Base-by-base conservation (phyloP, 306 rosid species). In the Oemleria cerasiformis region DNA sequence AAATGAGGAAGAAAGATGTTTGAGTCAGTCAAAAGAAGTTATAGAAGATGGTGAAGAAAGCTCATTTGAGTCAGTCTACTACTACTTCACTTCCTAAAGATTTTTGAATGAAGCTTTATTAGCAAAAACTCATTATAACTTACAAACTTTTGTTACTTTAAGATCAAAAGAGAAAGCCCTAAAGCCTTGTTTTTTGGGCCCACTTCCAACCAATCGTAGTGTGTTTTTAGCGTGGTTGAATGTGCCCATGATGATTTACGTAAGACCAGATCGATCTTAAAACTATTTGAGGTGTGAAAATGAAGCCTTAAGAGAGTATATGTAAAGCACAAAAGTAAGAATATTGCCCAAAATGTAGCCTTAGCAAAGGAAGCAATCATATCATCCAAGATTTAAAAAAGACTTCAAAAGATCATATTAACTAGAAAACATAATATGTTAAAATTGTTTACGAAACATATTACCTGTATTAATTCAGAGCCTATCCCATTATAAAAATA, bases 11-110 rank as follows among this genome's bases (percentile, higher is more conserved):
- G 85, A 82, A 79, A 80, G 80, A 84, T 73, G 82, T 79, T 80
- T 75, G 77, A 79, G 92, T 86, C 85, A 86, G 92, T 92, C 96
- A 86, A 92, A 88, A 88, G 90, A 91, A 82, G 77, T 82, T 75
- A 75, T 83, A 10, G 96, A 83, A 75, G 83, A 65, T 70, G 70
- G 84, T 84, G 92, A 84, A 81, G 84, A 82, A 81, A 84, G 79
- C 68, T 9, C 60, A 77, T 72, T 72, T 57, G 78, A 82, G 88
- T 83, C 70, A 88, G 90, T 58, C 44, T 78, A 43, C 85, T 62
- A 77, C 36, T 30, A 30, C 36, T 30, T 30, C 36, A 30, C 36
- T 30, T 30, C 36, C 36, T 38, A 53, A 63, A 84, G 55, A 55
- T 69, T 84, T 85, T 82, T 60, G 73, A 78, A 75, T 71, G 45